Evolutionary conservation across 371 early-diverging fungal species (phyloP).

Genomic region (Apophysomyces sp.): DNA sequence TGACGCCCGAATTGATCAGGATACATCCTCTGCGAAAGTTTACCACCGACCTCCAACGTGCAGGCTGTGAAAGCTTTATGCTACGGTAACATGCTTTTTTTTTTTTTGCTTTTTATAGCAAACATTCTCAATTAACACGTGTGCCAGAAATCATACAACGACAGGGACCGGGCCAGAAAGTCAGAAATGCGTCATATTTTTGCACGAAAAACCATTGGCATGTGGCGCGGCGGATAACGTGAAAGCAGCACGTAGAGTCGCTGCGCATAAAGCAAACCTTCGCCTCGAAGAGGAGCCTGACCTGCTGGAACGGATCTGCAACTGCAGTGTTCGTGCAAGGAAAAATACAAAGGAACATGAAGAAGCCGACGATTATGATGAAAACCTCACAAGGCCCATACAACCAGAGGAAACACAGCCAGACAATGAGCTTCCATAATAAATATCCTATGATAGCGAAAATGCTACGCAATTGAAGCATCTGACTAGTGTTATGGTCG

Average conservation of each 20-base stretch:
- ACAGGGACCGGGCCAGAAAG: constrained; percentile 24
- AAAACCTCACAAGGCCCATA: too few species aligned
- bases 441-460: too few species aligned
- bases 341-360: not conserved
- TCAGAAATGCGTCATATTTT: constrained; percentile 51
- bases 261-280: constrained; percentile 38
- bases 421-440: too few species aligned
- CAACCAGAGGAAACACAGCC: too few species aligned
- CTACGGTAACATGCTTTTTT: constrained; percentile 33
- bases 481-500: too few species aligned
- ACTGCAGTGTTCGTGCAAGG: constrained; percentile 17
- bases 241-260: constrained; percentile 50
- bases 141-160: constrained; percentile 42
- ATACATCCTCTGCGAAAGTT: constrained; percentile 55
- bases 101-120: not conserved
- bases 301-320: constrained; percentile 30
- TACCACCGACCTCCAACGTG: constrained; percentile 38
- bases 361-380: not conserved
- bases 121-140: too few species aligned
- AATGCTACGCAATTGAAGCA: too few species aligned
- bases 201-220: constrained; percentile 45
- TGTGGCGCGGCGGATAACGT: constrained; percentile 45
- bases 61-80: constrained; percentile 49
- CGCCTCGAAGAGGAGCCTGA: constrained; percentile 41
- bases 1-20: constrained; percentile 48